Base-by-base conservation (phyloP, 345 rosid species). In the Cardamine occulta region DNA sequence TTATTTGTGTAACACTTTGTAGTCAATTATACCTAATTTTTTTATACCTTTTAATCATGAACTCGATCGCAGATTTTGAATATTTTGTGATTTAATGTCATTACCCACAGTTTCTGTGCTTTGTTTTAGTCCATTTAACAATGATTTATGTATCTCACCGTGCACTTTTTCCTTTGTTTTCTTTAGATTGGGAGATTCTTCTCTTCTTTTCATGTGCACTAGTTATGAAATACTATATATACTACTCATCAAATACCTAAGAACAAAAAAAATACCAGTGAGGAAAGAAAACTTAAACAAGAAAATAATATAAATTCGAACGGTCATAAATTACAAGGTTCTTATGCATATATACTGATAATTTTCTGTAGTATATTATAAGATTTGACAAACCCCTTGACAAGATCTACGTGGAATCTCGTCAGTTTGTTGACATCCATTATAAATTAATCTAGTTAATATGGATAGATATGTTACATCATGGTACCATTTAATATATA, bases 351-450 rank as follows among this genome's bases (percentile, higher is more conserved):
- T 6, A 42, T 15, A 62, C 6, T 35, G 4, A 54, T 51, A 14
- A 7, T 51, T 51, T 39, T 52, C 49, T 19, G 13, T 14, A n/a
- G 23, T 64, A 55, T 14, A 55, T 14, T 49, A 59, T 3, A 42
- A 28, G 63, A 31, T 59, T 72, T 77, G 76, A 48, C 68, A 65
- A 71, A 44, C 72, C 64, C 23, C 23, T 1, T 1, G 47, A 72
- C 68, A 52, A 53, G 39, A 63, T 60, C 13, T 72, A 78, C 73
- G 73, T 78, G 77, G 76, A 77, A 42, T 78, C 74, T 72, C 59
- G 81, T 66, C 77, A 78, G 51, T 31, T 59, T 58, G 73, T 72
- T 72, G 68, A 72, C 66, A 21, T 57, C 11, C n/a, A 49, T 42
- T 65, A 3, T 59, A 77, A 65, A 55, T 31, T 49, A 63, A 28